Percentiles rank a stretch among this genome's conserved stretches.
Evolutionary conservation across 2,329 filamentous ascomycete species (phyloP).

Genomic region (Hymenoscyphus fructigenus): DNA sequence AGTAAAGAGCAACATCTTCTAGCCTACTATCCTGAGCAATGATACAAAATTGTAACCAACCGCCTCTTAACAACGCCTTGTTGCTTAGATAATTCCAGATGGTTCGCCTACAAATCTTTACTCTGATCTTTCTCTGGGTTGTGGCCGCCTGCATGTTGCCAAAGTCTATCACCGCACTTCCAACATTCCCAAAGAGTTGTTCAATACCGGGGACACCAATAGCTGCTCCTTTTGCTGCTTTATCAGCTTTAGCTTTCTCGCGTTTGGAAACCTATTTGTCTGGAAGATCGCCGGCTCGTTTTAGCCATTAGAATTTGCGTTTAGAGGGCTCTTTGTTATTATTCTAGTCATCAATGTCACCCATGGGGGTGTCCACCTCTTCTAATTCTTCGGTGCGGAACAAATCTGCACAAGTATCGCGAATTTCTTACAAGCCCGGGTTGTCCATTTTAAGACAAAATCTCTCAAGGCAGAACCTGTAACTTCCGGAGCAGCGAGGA

Average conservation of each 20-base stretch:
- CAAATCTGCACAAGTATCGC: slow-evolving; percentile 52
- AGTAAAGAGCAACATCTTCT: slow-evolving; percentile 46
- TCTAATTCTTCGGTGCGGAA: slow-evolving; percentile 41
- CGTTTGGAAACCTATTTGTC: slow-evolving; percentile 27
- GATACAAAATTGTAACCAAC: slow-evolving; percentile 52
- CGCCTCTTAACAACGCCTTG: slow-evolving; percentile 46
- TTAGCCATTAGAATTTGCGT: not conserved
- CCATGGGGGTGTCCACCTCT: slow-evolving; percentile 37
- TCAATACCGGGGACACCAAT: slow-evolving; percentile 6
- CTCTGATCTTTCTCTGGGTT: slow-evolving; percentile 42
- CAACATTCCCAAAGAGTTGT: slow-evolving; percentile 11
- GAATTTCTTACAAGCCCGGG: slow-evolving; percentile 48
- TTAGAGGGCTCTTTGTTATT: not conserved
- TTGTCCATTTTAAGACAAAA: slow-evolving; percentile 48
- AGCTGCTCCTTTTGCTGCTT: slow-evolving; percentile 28
- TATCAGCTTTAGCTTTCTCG: slow-evolving; percentile 30
- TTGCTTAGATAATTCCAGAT: slow-evolving; percentile 53
- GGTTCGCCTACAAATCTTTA: slow-evolving; percentile 47
- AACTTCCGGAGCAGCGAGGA: slow-evolving; percentile 44
- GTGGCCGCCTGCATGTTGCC: slow-evolving; percentile 37
- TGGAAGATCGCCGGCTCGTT: slow-evolving; percentile 26
- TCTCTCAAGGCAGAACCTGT: slow-evolving; percentile 45
- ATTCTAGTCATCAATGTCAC: slow-evolving; percentile 30
- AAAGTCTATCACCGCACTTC: slow-evolving; percentile 33
- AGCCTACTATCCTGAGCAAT: slow-evolving; percentile 49